Percentiles rank a stretch among this genome's conserved stretches.
Evolutionary conservation across 1,284 basidiomycete species (phyloP).

Genomic region (Sanghuangporus sanghuang): DNA sequence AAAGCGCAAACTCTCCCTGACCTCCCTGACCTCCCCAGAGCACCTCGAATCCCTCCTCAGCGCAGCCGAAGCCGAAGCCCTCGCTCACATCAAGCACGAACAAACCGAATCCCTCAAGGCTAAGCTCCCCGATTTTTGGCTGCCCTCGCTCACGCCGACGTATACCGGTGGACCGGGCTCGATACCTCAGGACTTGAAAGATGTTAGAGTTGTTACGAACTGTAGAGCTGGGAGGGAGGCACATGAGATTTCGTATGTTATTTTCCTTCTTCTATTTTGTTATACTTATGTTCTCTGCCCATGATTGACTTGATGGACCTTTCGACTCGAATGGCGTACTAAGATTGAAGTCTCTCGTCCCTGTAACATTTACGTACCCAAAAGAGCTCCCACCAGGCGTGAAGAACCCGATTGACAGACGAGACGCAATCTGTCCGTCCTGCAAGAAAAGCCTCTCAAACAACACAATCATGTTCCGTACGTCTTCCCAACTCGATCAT

Average conservation of each 20-base stretch:
- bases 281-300: not conserved
- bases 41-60: slow-evolving; percentile 65
- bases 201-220: slow-evolving; percentile 81
- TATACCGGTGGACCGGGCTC: slow-evolving; percentile 51
- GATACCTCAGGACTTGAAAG: slow-evolving; percentile 56
- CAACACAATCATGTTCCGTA: slow-evolving; percentile 63
- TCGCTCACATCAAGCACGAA: slow-evolving; percentile 77
- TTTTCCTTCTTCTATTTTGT: not conserved
- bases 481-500: slow-evolving; percentile 28
- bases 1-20: slow-evolving; percentile 65
- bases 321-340: not conserved
- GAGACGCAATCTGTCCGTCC: slow-evolving; percentile 75
- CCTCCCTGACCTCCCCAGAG: slow-evolving; percentile 50
- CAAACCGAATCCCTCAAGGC: slow-evolving; percentile 78
- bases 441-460: slow-evolving; percentile 87
- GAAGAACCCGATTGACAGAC: slow-evolving; percentile 43
- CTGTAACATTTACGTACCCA: slow-evolving; percentile 68
- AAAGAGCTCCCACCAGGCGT: slow-evolving; percentile 28
- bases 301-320: too few species aligned
- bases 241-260: slow-evolving; percentile 68
- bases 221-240: slow-evolving; percentile 74
- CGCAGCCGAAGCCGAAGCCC: slow-evolving; percentile 82
- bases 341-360: slow-evolving; percentile 71
- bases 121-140: slow-evolving; percentile 94
- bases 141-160: slow-evolving; percentile 83